Conservation (phyloP, 116 monocot genomes). For the Phalaenopsis hybrid region DNA sequence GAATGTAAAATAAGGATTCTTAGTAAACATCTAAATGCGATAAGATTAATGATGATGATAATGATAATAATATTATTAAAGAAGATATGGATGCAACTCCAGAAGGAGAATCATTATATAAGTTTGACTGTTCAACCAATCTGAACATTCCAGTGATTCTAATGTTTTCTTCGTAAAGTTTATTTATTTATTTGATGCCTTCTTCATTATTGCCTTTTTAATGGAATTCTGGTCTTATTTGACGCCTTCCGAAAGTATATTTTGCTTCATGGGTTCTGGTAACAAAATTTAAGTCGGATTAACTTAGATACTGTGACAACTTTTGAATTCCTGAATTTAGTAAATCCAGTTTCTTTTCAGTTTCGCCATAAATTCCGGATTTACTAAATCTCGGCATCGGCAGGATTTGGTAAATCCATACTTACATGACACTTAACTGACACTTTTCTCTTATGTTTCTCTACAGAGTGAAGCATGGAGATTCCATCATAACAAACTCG, state of each 20-base stretch:
- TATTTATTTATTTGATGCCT: background rate
- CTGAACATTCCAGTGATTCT: background rate
- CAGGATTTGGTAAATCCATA: too few species aligned
- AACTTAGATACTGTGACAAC: too few species aligned
- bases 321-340: too few species aligned
- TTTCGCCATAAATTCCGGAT: too few species aligned
- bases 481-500: slow-evolving; percentile 37
- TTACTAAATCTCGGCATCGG: too few species aligned
- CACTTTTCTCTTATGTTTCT: background rate
- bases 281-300: too few species aligned
- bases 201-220: background rate
- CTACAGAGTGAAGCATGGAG: slow-evolving; percentile 46
- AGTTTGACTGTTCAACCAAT: background rate
- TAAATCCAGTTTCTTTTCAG: too few species aligned
- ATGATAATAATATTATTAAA: background rate
- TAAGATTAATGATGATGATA: background rate
- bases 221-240: background rate
- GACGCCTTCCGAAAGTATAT: too few species aligned
- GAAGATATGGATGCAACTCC: background rate
- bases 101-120: background rate
- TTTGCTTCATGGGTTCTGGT: too few species aligned
- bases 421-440: background rate
- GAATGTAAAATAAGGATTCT: background rate
- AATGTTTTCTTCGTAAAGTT: background rate
- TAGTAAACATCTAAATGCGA: background rate